Evolutionary conservation across 2,329 filamentous ascomycete genomes (phyloP).

Genomic region (Phoma sp.): DNA sequence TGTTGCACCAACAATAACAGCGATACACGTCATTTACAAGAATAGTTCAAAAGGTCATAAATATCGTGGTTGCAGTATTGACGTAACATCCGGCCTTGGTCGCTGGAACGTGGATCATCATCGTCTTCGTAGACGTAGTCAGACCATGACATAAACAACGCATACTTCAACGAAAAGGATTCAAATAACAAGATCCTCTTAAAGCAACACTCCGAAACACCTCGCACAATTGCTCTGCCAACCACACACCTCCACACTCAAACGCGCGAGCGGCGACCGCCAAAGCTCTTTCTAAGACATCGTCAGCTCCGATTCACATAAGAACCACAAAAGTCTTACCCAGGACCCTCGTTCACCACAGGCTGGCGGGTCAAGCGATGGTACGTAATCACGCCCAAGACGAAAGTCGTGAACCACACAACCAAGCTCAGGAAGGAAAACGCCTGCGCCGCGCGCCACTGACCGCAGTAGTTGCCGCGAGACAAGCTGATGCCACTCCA

Average conservation of each 20-base stretch:
- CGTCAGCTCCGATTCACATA: background rate
- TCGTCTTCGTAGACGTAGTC: background rate
- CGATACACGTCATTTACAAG: too few species aligned
- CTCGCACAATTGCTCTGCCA: background rate
- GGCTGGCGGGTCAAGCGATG: conserved; percentile 23
- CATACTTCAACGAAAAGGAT: background rate
- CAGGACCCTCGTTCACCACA: conserved; percentile 13
- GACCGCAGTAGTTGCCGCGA: conserved; percentile 61
- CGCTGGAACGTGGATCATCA: conserved; percentile 2
- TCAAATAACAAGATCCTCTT: background rate
- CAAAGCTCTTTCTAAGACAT: conserved; percentile 5
- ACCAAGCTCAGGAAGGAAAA: conserved; percentile 75
- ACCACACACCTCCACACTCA: background rate
- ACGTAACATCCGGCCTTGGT: background rate
- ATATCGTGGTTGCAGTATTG: too few species aligned
- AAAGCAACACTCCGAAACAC: background rate
- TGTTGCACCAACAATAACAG: too few species aligned
- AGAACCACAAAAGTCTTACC: background rate
- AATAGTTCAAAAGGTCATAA: too few species aligned
- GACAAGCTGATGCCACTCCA: conserved; percentile 61
- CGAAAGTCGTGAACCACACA: conserved; percentile 68
- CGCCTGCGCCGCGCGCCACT: conserved; percentile 74
- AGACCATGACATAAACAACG: background rate
- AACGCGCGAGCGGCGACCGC: conserved; percentile 11
- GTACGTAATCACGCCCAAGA: conserved; percentile 30